Evolutionary conservation across 371 early-diverging fungal species (phyloP), one percentile per base, ranked within the genome.

Genomic region (Actinomucor elegans): DNA sequence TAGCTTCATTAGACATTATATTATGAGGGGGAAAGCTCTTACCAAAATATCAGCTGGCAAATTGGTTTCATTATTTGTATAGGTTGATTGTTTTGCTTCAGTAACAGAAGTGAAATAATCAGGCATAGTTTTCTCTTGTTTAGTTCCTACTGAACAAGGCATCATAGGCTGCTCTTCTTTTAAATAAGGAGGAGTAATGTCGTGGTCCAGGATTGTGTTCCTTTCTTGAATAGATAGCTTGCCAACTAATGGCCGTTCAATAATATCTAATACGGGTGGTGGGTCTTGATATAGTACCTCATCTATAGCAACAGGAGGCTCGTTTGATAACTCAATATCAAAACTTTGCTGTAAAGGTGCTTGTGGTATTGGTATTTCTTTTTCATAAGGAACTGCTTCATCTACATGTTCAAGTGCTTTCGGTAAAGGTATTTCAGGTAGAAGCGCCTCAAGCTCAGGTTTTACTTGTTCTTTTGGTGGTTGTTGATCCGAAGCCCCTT

Each of bases 231-330:
- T 28, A 20, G 49, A 37, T 12, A 49, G 21, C 17, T 36, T 48
- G n/a, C 35, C 35, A 14, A 27, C 31, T 2, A 47, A 6, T 23
- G 48, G 48, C 11, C 23, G 15, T 9, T 47, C 24, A 14, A 46
- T 18, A 6, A 10, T 32, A 20, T 18, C 27, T 23, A n/a, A 0
- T 15, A 48, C 14, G 20, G 21, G 14, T 8, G 35, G 33, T 23
- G 35, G 38, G 28, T 48, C 49, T 28, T 48, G 37, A 4, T 18
- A 48, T 2, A 48, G 4, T 9, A 48, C 37, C 28, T 48, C 38
- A 36, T 48, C 49, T 17, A 36, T 8, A 44, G 54, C 41, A 6
- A 53, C 36, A 37, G 45, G 44, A 14, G 43, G 43, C 6, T 45
- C 54, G 20, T n/a, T 29, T 8, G 41, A 6, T n/a, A n/a, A n/a